phyloP scores from a whole-genome alignment of 2,329 filamentous ascomycete genomes.

The Emmonsia crescens region DNA sequence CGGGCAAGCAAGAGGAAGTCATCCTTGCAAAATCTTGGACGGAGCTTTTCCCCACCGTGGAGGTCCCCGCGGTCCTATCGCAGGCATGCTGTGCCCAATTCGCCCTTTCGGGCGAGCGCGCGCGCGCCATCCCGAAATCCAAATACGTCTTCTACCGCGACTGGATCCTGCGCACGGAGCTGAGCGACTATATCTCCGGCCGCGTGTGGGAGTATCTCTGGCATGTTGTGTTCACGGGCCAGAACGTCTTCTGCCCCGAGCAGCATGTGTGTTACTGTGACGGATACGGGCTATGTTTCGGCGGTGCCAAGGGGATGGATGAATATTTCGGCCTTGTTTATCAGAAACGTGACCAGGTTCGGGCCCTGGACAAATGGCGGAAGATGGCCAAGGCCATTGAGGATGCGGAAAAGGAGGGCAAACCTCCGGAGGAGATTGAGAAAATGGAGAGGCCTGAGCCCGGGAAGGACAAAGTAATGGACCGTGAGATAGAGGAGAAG shows the following conservation, averaged over 20 bases:
- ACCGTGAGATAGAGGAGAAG: constrained; percentile 35
- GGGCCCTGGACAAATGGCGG: constrained; percentile 29
- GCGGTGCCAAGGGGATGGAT: constrained; percentile 33
- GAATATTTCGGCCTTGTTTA: constrained; percentile 39
- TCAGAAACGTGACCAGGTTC: constrained; percentile 29
- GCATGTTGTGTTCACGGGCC: constrained; percentile 50
- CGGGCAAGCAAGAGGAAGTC: constrained; percentile 37
- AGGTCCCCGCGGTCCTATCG: constrained; percentile 40
- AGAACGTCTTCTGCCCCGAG: constrained; percentile 33
- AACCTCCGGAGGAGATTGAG: constrained; percentile 16
- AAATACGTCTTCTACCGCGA: constrained; percentile 49
- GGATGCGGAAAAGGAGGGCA: constrained; percentile 17
- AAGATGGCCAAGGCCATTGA: constrained; percentile 28
- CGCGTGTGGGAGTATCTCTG: constrained; percentile 55
- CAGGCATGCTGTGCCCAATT: constrained; percentile 57
- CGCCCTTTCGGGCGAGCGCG: constrained; percentile 47
- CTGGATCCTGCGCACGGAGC: constrained; percentile 48
- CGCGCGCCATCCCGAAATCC: constrained; percentile 42
- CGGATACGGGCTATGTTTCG: constrained; percentile 53
- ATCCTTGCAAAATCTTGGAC: constrained; percentile 38
- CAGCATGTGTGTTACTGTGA: constrained; percentile 54
- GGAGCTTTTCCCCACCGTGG: constrained; percentile 36
- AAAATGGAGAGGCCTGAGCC: constrained; percentile 28
- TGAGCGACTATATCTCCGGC: constrained; percentile 47
- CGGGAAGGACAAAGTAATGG: constrained; percentile 35